Base-by-base conservation (phyloP, 495 filamentous ascomycete species). In the Penicillium dipodomyicola region DNA sequence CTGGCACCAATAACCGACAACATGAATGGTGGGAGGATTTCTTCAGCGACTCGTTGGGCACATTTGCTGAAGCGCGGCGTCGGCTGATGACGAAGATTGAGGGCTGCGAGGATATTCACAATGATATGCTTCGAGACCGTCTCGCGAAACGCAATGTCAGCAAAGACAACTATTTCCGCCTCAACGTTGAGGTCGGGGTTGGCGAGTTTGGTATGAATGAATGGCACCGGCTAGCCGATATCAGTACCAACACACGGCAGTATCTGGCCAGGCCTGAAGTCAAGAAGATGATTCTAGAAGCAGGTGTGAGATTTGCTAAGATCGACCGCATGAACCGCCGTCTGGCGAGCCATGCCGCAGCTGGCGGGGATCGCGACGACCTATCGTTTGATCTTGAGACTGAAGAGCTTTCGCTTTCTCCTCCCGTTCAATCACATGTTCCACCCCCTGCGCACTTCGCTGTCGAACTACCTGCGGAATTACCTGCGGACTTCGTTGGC, bases 141-240 rank as follows among this genome's bases (percentile, higher is more conserved):
- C 79, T 97, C 20, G 77, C 83, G 12, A 87, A 88, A 68, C 84
- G 90, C 29, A 83, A 87, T 20, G 90, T 97, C 49, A 89, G 85
- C 59, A 82, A 85, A 46, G 92, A 96, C 53, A 92, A 96, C 70
- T 98, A 98, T 79, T 96, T 91, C 72, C 88, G 94, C n/a, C 79
- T 96, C 25, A 98, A 98, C 58, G 94, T 97, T 23, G 93, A 97
- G 65, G 88, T 96, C 5, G 95, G 94, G 0, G 95, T 98, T 22
- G 94, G 94, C 41, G 95, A 98, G 65, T 97, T 97, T 67, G 93
- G 90, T 47, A 96, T 98, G 90, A 97, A 97, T 67, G 94, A 97
- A 54, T 98, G 94, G 93, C 84, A 90, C 66, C 84, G 94, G 5
- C 77, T 98, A 14, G 86, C 88, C 32, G 93, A 97, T 41, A 97